Percentiles rank a stretch among this genome's conserved stretches.
phyloP scores from a whole-genome alignment of 2,329 filamentous ascomycete genomes.

The Monilinia aucupariae region DNA sequence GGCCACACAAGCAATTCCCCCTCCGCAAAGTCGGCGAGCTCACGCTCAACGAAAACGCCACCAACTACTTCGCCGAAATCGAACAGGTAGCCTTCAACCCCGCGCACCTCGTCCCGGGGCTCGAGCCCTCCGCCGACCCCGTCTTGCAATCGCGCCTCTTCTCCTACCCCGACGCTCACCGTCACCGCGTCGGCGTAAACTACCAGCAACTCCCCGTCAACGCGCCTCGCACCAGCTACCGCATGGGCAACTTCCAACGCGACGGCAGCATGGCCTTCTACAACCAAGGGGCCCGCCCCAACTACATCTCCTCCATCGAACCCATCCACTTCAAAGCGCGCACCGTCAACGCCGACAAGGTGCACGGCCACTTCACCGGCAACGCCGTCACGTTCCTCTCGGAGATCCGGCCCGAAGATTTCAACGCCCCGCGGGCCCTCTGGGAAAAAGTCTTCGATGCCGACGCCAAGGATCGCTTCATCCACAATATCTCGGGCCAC shows the following conservation, averaged over 20 bases:
- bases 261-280: slow-evolving; percentile 36
- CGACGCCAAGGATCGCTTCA: slow-evolving; percentile 53
- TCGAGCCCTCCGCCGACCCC: slow-evolving; percentile 63
- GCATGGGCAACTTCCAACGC: slow-evolving; percentile 35
- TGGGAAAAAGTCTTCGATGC: slow-evolving; percentile 40
- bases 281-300: slow-evolving; percentile 47
- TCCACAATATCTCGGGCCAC: slow-evolving; percentile 54
- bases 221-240: slow-evolving; percentile 24
- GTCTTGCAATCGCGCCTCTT: slow-evolving; percentile 63
- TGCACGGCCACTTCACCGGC: slow-evolving; percentile 46
- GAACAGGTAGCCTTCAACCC: slow-evolving; percentile 66
- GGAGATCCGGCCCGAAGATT: slow-evolving; percentile 36
- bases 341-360: slow-evolving; percentile 38
- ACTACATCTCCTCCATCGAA: slow-evolving; percentile 38
- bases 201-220: slow-evolving; percentile 51
- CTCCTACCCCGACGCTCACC: slow-evolving; percentile 61
- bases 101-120: slow-evolving; percentile 58
- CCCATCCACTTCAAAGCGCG: slow-evolving; percentile 33
- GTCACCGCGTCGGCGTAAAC: slow-evolving; percentile 51
- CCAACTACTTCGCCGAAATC: slow-evolving; percentile 59
- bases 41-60: slow-evolving; percentile 44
- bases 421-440: slow-evolving; percentile 34
- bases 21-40: slow-evolving; percentile 46
- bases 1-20: slow-evolving; percentile 44
- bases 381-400: slow-evolving; percentile 43